These are phyloP conservation scores for Termitomyces eurrhizus DNA, from an alignment of 768 basidiomycete species.

Conservation along the genomic window DNA sequence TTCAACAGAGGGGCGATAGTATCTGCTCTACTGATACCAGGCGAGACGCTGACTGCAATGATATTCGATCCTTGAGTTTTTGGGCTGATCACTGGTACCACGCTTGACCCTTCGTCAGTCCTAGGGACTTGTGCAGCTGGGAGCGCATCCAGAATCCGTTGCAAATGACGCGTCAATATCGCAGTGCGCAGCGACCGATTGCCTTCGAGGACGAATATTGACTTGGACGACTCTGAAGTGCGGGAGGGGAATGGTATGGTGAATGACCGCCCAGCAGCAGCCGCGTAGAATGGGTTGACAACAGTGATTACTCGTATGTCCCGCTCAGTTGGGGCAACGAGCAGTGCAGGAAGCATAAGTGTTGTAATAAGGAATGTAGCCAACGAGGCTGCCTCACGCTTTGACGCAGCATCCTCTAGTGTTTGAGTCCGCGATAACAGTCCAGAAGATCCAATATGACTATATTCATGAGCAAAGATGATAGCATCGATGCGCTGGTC, in stretches of 20 bases:
- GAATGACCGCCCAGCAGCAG: slow-evolving; percentile 51
- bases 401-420: slow-evolving; percentile 26
- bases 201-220: slow-evolving; percentile 58
- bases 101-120: slow-evolving; percentile 29
- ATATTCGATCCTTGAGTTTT: slow-evolving; percentile 66
- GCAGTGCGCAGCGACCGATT: slow-evolving; percentile 57
- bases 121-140: slow-evolving; percentile 57
- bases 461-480: slow-evolving; percentile 76
- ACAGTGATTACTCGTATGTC: slow-evolving; percentile 88
- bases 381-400: slow-evolving; percentile 48
- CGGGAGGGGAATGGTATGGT: slow-evolving; percentile 21
- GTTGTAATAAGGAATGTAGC: slow-evolving; percentile 80
- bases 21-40: slow-evolving; percentile 71
- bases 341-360: slow-evolving; percentile 71
- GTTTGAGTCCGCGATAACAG: slow-evolving; percentile 21
- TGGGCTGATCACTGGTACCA: slow-evolving; percentile 33
- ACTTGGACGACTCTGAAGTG: slow-evolving; percentile 15
- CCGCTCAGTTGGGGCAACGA: slow-evolving; percentile 81
- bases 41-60: slow-evolving; percentile 67
- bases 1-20: slow-evolving; percentile 56
- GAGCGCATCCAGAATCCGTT: slow-evolving; percentile 80
- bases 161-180: slow-evolving; percentile 73
- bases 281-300: slow-evolving; percentile 88
- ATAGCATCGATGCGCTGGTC: slow-evolving; percentile 75
- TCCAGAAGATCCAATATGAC: slow-evolving; percentile 48